Conservation (phyloP, 2,329 filamentous ascomycete species). For the Epichloe typhina region DNA sequence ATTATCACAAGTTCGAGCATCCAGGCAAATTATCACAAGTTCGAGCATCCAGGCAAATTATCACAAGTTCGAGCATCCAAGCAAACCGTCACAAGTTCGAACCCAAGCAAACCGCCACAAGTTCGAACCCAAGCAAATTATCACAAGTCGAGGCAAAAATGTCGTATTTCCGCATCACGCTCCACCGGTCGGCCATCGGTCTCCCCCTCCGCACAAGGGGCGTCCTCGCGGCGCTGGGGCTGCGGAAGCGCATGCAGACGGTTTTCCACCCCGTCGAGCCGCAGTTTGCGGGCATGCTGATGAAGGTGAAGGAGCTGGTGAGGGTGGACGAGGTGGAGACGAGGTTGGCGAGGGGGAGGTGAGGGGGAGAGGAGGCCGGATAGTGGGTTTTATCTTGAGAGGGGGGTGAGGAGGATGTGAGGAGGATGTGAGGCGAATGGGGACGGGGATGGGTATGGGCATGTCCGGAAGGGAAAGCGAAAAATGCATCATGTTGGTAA, state of each 20-base stretch:
- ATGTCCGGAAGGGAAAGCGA: too few relatives aligned
- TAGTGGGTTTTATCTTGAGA: conserved; percentile 70
- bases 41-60: too few relatives aligned
- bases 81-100: too few relatives aligned
- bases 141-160: conserved; percentile 26
- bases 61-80: too few relatives aligned
- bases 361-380: conserved; percentile 61
- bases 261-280: conserved; percentile 80
- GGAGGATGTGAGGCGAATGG: conserved; percentile 7
- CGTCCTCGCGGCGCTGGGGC: conserved; percentile 72
- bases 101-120: too few relatives aligned
- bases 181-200: conserved; percentile 80
- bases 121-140: not conserved
- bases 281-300: conserved; percentile 77
- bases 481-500: not conserved
- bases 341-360: conserved; percentile 44
- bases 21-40: too few relatives aligned
- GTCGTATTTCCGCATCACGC: conserved; percentile 82
- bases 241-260: conserved; percentile 71
- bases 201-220: conserved; percentile 68
- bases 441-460: not conserved
- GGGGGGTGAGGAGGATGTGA: conserved; percentile 22
- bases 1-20: too few relatives aligned
- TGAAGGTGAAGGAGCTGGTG: conserved; percentile 89
- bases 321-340: conserved; percentile 64